Conservation (phyloP, 495 filamentous ascomycete genomes). For the Chaetomium cochliodes region DNA sequence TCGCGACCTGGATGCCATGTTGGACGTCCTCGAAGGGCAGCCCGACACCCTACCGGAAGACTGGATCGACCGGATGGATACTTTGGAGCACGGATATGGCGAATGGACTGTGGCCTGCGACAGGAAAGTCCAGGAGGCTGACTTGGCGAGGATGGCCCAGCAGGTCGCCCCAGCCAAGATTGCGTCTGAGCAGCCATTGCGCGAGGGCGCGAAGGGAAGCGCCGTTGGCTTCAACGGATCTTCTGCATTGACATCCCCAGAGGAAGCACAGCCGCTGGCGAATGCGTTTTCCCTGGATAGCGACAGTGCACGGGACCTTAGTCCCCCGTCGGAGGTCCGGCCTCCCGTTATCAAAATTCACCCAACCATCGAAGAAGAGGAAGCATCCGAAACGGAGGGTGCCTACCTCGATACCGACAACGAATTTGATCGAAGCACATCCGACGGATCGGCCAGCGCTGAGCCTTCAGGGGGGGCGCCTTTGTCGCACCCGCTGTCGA, state of each 20-base stretch:
- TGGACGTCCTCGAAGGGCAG: slow-evolving; percentile 79
- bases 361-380: slow-evolving; percentile 22
- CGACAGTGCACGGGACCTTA: background rate
- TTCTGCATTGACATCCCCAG: background rate
- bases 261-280: background rate
- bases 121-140: slow-evolving; percentile 38
- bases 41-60: slow-evolving; percentile 78
- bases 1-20: slow-evolving; percentile 71
- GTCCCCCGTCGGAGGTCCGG: background rate
- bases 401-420: background rate
- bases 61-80: slow-evolving; percentile 86
- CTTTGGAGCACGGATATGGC: slow-evolving; percentile 74
- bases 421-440: background rate
- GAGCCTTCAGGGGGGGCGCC: too few relatives aligned
- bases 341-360: slow-evolving; percentile 29
- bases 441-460: background rate
- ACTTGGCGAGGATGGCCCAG: slow-evolving; percentile 28
- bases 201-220: background rate
- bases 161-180: background rate
- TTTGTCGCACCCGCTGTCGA: background rate
- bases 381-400: background rate
- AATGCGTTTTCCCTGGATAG: background rate
- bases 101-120: slow-evolving; percentile 63
- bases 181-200: background rate
- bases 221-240: background rate